These are phyloP conservation scores for Xylaria arbuscula DNA, from an alignment of 2,329 filamentous ascomycete species.

Conservation along the genomic window DNA sequence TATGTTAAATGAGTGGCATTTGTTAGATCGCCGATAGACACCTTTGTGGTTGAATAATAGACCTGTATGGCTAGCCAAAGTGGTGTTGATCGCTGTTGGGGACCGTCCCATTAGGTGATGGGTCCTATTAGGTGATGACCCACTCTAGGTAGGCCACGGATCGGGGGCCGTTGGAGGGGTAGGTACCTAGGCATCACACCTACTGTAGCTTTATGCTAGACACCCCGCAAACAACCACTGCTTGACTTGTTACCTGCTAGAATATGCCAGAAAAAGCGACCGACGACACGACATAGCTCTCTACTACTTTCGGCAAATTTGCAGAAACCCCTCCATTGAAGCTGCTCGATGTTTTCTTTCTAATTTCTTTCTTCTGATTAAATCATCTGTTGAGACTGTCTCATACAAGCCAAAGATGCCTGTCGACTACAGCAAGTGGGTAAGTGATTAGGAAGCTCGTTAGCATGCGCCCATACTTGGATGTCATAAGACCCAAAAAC, in stretches of 20 bases:
- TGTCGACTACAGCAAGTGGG: slow-evolving; percentile 76
- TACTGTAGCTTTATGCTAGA: background rate
- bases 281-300: background rate
- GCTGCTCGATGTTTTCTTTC: background rate
- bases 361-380: background rate
- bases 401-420: slow-evolving; percentile 56
- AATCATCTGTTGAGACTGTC: background rate
- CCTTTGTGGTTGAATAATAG: too few species aligned
- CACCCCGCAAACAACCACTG: background rate
- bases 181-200: too few species aligned
- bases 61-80: too few species aligned
- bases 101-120: too few species aligned
- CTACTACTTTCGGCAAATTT: background rate
- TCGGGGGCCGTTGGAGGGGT: background rate
- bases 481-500: background rate
- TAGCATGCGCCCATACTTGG: background rate
- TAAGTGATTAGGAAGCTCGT: slow-evolving; percentile 48
- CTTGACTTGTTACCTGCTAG: slow-evolving; percentile 2
- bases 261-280: slow-evolving; percentile 28
- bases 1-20: too few species aligned
- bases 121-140: too few species aligned
- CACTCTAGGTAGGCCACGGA: too few species aligned
- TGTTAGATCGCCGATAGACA: too few species aligned
- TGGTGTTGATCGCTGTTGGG: too few species aligned
- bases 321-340: background rate